These are phyloP conservation scores for Senna siamea DNA, from an alignment of 306 rosid genomes.

Conservation along the genomic window DNA sequence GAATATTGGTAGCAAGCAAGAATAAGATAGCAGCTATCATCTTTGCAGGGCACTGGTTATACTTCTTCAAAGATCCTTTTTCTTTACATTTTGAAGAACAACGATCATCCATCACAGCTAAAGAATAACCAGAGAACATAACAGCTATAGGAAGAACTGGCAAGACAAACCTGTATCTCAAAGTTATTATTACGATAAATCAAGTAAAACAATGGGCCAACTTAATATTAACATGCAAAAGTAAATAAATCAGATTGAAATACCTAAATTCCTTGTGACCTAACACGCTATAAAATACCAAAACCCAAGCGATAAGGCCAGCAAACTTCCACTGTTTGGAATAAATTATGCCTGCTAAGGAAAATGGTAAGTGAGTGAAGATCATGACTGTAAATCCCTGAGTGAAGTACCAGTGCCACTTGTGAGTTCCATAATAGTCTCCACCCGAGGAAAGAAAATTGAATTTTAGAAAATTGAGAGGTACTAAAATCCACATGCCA, in stretches of 20 bases:
- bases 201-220: constrained; percentile 29
- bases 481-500: constrained; percentile 86
- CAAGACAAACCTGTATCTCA: constrained; percentile 76
- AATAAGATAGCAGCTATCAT: constrained; percentile 57
- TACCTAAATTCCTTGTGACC: constrained; percentile 99
- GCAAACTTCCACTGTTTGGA: constrained; percentile 84
- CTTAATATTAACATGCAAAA: constrained; percentile 26
- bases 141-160: constrained; percentile 94
- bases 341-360: constrained; percentile 67
- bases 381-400: constrained; percentile 90
- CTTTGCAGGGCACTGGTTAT: constrained; percentile 52
- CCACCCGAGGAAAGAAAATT: constrained; percentile 95
- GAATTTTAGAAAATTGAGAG: constrained; percentile 87
- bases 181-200: constrained; percentile 35
- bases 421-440: constrained; percentile 96
- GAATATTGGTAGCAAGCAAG: constrained; percentile 86
- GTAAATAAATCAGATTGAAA: constrained; percentile 28
- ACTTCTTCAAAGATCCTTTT: constrained; percentile 41
- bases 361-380: constrained; percentile 80
- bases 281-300: constrained; percentile 74
- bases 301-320: constrained; percentile 85
- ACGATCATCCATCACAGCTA: constrained; percentile 59
- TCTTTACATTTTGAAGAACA: constrained; percentile 41
- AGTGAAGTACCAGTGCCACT: constrained; percentile 99
- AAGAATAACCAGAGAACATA: constrained; percentile 83